A percentile compares a stretch with the other conserved stretches of the same genome.
phyloP scores from a whole-genome alignment of 78 protist species.

The Polysphondylium violaceum region DNA sequence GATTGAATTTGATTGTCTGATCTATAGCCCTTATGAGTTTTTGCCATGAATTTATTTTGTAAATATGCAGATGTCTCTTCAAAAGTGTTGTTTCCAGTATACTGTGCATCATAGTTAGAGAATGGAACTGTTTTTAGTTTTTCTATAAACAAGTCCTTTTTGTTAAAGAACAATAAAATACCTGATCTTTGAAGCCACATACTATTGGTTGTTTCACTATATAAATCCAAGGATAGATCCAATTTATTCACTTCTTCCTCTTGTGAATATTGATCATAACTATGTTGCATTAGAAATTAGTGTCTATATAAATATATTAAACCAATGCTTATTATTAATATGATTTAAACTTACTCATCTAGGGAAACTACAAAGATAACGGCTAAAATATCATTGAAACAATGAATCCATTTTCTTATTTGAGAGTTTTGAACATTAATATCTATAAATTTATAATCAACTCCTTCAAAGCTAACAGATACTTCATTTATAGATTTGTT shows the following conservation, averaged over 20 bases:
- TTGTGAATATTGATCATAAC: slow-evolving; percentile 66
- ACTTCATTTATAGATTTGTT: too few relatives aligned
- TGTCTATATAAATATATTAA: too few relatives aligned
- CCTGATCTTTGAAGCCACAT: slow-evolving; percentile 63
- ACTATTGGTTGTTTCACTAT: slow-evolving; percentile 81
- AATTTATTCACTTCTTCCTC: slow-evolving; percentile 70
- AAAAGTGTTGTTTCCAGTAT: slow-evolving; percentile 37
- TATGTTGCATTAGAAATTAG: too few relatives aligned
- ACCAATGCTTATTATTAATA: too few relatives aligned
- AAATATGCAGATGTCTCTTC: slow-evolving; percentile 74
- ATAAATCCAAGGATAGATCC: slow-evolving; percentile 69
- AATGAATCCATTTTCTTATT: slow-evolving; percentile 92
- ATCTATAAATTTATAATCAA: slow-evolving; percentile 44
- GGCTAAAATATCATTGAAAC: slow-evolving; percentile 88
- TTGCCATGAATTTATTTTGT: slow-evolving; percentile 41
- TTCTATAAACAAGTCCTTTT: slow-evolving; percentile 84
- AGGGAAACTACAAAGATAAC: slow-evolving; percentile 80
- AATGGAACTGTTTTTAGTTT: slow-evolving; percentile 73
- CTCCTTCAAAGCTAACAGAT: too few relatives aligned
- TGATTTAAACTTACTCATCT: too few relatives aligned
- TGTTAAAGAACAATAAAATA: slow-evolving; percentile 80
- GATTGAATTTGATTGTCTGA: too few relatives aligned
- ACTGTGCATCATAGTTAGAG: slow-evolving; percentile 15
- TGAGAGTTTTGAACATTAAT: slow-evolving; percentile 93
- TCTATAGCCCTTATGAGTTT: too few relatives aligned